These are phyloP conservation scores for Elasticomyces elasticus DNA, from an alignment of 495 filamentous ascomycete genomes.

Conservation along the genomic window DNA sequence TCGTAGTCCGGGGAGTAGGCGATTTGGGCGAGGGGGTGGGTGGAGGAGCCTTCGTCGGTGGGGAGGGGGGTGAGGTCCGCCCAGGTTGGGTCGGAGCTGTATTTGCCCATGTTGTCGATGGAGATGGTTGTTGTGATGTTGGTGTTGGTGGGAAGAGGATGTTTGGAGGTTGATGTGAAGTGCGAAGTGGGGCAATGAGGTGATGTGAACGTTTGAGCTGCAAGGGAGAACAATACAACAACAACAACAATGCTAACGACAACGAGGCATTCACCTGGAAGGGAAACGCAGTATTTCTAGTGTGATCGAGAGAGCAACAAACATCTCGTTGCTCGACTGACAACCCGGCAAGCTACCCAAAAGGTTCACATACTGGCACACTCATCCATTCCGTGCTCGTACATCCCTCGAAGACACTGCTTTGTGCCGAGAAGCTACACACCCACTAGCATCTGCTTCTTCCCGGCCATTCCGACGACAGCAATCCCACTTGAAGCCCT, in stretches of 20 bases:
- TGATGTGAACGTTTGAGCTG: too few relatives aligned
- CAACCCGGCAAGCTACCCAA: too few relatives aligned
- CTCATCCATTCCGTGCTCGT: background rate
- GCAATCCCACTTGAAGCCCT: conserved; percentile 4
- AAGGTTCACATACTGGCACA: too few relatives aligned
- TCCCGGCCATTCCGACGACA: background rate
- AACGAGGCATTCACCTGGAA: too few relatives aligned
- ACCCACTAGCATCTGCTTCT: background rate
- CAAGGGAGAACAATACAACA: too few relatives aligned
- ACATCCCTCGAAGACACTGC: background rate
- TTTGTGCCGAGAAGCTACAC: background rate
- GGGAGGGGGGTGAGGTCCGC: conserved; percentile 73
- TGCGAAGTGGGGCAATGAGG: too few relatives aligned
- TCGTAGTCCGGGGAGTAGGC: conserved; percentile 77
- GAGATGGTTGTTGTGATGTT: conserved; percentile 1
- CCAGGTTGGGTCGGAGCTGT: conserved; percentile 67
- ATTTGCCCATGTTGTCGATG: conserved; percentile 29
- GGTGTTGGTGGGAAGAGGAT: conserved; percentile 2
- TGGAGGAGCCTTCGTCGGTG: conserved; percentile 63
- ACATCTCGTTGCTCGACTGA: too few relatives aligned
- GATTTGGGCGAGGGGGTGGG: conserved; percentile 70
- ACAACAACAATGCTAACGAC: too few relatives aligned
- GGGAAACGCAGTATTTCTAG: too few relatives aligned
- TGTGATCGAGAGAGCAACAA: too few relatives aligned
- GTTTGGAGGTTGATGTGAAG: too few relatives aligned